A percentile compares a stretch with the other conserved stretches of the same genome.
phyloP scores from a whole-genome alignment of 805 yeast genomes.

The Wickerhamiella bombiphila region DNA sequence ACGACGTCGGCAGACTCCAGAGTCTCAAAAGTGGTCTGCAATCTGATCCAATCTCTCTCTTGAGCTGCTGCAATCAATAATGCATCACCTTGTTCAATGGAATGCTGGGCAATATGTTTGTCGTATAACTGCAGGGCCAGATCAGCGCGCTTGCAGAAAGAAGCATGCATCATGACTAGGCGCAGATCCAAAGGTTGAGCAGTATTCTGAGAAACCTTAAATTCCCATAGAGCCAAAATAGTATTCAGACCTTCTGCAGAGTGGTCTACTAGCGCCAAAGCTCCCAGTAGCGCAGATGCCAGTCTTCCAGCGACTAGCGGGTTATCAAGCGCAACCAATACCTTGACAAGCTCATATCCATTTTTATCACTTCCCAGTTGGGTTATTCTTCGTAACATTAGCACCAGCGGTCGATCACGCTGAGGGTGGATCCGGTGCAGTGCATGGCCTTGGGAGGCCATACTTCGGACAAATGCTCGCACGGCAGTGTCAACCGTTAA shows the following conservation, averaged over 20 bases:
- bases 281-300: conserved; percentile 7
- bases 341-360: no score
- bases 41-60: conserved; percentile 35
- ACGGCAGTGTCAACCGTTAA: no score
- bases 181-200: conserved; percentile 19
- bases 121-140: conserved; percentile 27
- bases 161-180: conserved; percentile 14
- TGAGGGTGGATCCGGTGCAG: no score
- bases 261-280: neutral
- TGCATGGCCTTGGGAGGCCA: no score
- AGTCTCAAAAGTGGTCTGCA: conserved; percentile 41
- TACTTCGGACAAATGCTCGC: no score
- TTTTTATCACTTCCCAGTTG: no score
- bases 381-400: no score
- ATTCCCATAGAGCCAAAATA: conserved; percentile 22
- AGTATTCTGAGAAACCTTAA: conserved; percentile 16
- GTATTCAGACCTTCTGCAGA: neutral
- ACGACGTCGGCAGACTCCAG: conserved; percentile 5
- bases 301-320: no score
- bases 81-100: conserved; percentile 34
- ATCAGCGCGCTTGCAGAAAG: conserved; percentile 14
- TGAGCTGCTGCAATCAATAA: conserved; percentile 34
- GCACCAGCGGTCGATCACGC: no score
- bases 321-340: no score
- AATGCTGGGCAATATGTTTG: conserved; percentile 28